A percentile compares a stretch with the other conserved stretches of the same genome.
Conservation (phyloP, 192 early-diverging fungal species). For the Mortierella alpina region DNA sequence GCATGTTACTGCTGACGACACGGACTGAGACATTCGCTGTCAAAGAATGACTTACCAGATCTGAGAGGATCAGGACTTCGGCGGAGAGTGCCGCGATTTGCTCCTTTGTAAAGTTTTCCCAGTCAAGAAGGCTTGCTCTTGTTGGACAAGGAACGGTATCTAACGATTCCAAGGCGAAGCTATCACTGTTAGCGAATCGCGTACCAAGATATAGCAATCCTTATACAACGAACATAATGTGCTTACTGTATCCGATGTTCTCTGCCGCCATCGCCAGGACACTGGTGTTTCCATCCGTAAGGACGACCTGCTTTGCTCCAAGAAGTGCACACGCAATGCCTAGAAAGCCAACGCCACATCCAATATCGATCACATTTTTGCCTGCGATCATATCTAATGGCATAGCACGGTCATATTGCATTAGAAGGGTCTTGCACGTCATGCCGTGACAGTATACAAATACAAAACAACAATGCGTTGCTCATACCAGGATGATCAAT, state of each 20-base stretch:
- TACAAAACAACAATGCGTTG: background rate
- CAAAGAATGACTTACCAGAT: slow-evolving; percentile 26
- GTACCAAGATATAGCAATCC: too few species aligned
- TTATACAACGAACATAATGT: too few species aligned
- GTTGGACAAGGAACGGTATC: slow-evolving; percentile 26
- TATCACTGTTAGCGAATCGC: too few species aligned
- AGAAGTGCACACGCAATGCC: slow-evolving; percentile 39
- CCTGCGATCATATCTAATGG: slow-evolving; percentile 21
- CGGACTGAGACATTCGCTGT: background rate
- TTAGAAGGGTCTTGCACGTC: background rate
- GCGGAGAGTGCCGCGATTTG: slow-evolving; percentile 34
- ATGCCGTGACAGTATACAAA: background rate
- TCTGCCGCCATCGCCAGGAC: slow-evolving; percentile 33
- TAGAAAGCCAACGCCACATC: slow-evolving; percentile 47
- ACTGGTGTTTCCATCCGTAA: slow-evolving; percentile 45
- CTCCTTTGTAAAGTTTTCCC: slow-evolving; percentile 49
- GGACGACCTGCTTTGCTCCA: slow-evolving; percentile 34
- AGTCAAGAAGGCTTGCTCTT: slow-evolving; percentile 34
- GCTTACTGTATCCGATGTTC: slow-evolving; percentile 47
- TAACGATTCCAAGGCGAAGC: background rate
- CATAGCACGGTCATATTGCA: background rate
- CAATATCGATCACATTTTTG: slow-evolving; percentile 48
- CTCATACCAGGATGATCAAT: slow-evolving; percentile 40
- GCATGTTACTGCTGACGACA: background rate
- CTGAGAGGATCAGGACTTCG: slow-evolving; percentile 45